These are phyloP conservation scores for Mortierella sp. DNA, from an alignment of 371 early-diverging fungal genomes.

Conservation along the genomic window DNA sequence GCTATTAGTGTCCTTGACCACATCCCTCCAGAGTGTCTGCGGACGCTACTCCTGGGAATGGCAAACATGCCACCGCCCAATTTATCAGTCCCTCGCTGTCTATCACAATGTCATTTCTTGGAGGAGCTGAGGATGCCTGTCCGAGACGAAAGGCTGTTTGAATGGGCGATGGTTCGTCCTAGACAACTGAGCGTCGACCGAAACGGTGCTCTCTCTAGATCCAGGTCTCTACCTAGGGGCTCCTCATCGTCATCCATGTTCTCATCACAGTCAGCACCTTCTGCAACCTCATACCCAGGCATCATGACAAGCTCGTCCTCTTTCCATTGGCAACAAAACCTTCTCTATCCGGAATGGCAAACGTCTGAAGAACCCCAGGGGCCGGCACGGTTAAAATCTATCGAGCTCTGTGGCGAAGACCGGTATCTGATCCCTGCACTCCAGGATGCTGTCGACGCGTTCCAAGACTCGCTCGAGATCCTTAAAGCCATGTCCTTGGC, in stretches of 20 bases:
- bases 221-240: not conserved
- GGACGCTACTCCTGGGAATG: conserved; percentile 28
- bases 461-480: conserved; percentile 38
- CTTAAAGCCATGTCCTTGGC: conserved; percentile 32
- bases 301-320: not conserved
- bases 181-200: conserved; percentile 3
- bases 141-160: conserved; percentile 29
- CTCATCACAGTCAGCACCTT: not conserved
- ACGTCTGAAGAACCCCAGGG: conserved; percentile 2
- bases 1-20: conserved; percentile 31
- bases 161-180: conserved; percentile 24
- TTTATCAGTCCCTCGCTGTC: conserved; percentile 19
- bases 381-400: conserved; percentile 10
- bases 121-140: conserved; percentile 44
- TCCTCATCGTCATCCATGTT: not conserved
- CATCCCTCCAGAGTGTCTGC: conserved; percentile 40
- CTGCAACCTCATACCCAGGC: not conserved
- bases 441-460: conserved; percentile 32
- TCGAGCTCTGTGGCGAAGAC: conserved; percentile 49
- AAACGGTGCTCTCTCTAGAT: not conserved
- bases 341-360: conserved; percentile 10
- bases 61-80: conserved; percentile 24
- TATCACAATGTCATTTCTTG: conserved; percentile 17
- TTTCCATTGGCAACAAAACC: conserved; percentile 20
- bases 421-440: conserved; percentile 33